These are phyloP conservation scores for Candida dubliniensis DNA, from an alignment of 1,139 yeast genomes.

Conservation along the genomic window DNA sequence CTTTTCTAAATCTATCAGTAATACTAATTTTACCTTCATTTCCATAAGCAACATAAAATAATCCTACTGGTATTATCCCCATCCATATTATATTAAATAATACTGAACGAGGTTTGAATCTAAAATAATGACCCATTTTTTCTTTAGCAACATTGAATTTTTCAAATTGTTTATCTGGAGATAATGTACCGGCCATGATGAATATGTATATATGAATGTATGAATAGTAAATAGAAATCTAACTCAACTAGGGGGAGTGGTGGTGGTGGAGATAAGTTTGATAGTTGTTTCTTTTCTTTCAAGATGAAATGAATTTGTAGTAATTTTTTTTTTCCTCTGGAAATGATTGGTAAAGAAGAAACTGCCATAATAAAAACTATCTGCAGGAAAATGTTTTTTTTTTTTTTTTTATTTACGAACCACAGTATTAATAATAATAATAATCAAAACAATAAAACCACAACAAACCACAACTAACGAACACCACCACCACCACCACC, in stretches of 20 bases:
- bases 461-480: neutral
- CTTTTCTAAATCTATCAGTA: conserved; percentile 38
- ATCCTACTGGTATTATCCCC: conserved; percentile 42
- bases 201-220: neutral
- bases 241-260: neutral
- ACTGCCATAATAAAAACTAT: neutral
- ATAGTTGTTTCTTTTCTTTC: neutral
- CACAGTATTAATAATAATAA: neutral
- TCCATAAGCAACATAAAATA: conserved; percentile 38
- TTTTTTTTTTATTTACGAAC: neutral
- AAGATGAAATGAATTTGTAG: neutral
- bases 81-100: conserved; percentile 35
- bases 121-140: conserved; percentile 43
- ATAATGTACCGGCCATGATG: conserved; percentile 46
- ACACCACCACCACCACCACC: no score
- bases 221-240: no score
- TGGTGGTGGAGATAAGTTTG: neutral
- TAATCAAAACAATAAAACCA: neutral
- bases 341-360: neutral
- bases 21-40: conserved; percentile 38
- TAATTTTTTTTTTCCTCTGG: neutral
- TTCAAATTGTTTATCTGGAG: conserved; percentile 46
- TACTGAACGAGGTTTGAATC: conserved; percentile 44
- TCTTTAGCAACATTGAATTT: conserved; percentile 47
- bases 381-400: neutral